phyloP scores from a whole-genome alignment of 148 eudicot genomes.

The Hydrangea macrophylla region DNA sequence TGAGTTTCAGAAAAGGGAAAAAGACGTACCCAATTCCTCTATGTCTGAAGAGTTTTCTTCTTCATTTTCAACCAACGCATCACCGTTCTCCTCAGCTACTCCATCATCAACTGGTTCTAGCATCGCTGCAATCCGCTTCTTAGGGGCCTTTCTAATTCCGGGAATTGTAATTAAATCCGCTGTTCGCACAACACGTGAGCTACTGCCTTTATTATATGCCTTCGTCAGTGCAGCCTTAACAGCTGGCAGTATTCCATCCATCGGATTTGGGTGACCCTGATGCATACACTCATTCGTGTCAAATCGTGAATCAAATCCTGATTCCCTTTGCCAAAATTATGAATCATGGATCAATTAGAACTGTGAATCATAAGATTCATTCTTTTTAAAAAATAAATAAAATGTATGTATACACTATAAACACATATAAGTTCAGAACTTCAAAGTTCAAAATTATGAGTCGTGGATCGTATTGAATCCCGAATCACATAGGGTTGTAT shows the following conservation, averaged over 20 bases:
- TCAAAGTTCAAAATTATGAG: too few relatives aligned
- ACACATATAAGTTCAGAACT: too few relatives aligned
- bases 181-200: constrained; percentile 67
- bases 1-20: neutral
- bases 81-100: constrained; percentile 42
- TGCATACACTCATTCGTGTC: too few relatives aligned
- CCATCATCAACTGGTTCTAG: constrained; percentile 69
- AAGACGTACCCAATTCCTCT: constrained; percentile 55
- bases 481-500: too few relatives aligned
- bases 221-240: constrained; percentile 88
- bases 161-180: constrained; percentile 85
- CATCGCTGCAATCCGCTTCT: constrained; percentile 81
- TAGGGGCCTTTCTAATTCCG: constrained; percentile 84
- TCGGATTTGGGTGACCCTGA: constrained; percentile 69
- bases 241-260: constrained; percentile 68
- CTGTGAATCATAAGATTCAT: too few relatives aligned
- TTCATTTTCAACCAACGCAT: constrained; percentile 47
- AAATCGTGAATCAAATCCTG: too few relatives aligned
- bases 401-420: too few relatives aligned
- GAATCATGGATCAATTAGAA: too few relatives aligned
- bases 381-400: too few relatives aligned
- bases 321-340: too few relatives aligned
- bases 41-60: constrained; percentile 69
- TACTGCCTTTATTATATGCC: constrained; percentile 90
- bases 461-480: too few relatives aligned